phyloP scores from a whole-genome alignment of 176 grass and related monocot genomes.

The Eleusine coracana region DNA sequence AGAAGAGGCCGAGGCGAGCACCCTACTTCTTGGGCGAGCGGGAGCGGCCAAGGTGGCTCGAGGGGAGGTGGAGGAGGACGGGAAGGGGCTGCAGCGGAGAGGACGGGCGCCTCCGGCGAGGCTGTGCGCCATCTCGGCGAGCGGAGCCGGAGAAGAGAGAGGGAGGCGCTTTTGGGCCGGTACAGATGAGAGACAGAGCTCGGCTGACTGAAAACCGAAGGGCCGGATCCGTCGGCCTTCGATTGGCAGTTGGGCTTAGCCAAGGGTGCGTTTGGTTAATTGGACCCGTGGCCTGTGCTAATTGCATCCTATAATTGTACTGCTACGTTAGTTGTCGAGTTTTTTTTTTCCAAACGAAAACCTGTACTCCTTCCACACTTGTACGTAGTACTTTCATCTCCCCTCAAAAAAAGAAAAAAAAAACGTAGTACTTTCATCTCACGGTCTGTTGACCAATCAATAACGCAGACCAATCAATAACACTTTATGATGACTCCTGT shows the following conservation, averaged over 20 bases:
- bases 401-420: too few species aligned
- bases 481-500: background rate
- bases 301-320: too few species aligned
- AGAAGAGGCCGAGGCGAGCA: conserved; percentile 19
- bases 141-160: background rate
- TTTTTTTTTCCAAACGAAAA: background rate
- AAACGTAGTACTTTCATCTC: background rate
- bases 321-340: too few species aligned
- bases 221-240: background rate
- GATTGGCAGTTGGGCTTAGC: background rate
- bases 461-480: background rate
- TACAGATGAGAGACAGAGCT: background rate
- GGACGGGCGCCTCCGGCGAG: conserved; percentile 26
- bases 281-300: background rate
- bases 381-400: background rate
- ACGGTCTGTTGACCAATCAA: background rate
- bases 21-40: background rate
- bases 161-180: background rate
- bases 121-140: conserved; percentile 40
- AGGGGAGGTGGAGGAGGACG: background rate
- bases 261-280: background rate
- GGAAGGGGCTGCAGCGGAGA: conserved; percentile 12
- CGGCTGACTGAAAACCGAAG: background rate
- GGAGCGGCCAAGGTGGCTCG: background rate
- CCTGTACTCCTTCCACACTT: background rate